These are phyloP conservation scores for Spathaspora jeffriesii DNA, from an alignment of 1,139 yeast species.

Conservation along the genomic window DNA sequence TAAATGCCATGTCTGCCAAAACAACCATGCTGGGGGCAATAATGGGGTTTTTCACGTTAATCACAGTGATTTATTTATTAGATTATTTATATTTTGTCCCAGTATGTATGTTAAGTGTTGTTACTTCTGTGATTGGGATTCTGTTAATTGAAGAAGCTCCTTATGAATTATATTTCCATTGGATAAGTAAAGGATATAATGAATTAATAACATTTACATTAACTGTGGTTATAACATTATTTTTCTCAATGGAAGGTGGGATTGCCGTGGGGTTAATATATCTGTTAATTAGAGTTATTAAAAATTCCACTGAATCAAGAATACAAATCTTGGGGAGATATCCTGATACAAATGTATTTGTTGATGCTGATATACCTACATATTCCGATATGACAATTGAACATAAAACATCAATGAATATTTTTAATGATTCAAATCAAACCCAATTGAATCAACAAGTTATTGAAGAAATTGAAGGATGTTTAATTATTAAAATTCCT, in stretches of 20 bases:
- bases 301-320: constrained; percentile 83
- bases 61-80: constrained; percentile 64
- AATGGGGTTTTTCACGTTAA: constrained; percentile 72
- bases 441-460: constrained; percentile 39
- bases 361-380: constrained; percentile 69
- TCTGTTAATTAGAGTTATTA: constrained; percentile 77
- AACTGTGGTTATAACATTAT: constrained; percentile 71
- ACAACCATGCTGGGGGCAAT: constrained; percentile 83
- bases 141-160: constrained; percentile 88
- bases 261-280: constrained; percentile 83
- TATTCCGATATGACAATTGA: constrained; percentile 4
- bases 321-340: constrained; percentile 86
- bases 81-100: constrained; percentile 76
- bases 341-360: constrained; percentile 74
- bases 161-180: constrained; percentile 71
- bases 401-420: constrained; percentile 17
- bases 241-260: constrained; percentile 88
- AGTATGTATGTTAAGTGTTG: constrained; percentile 76
- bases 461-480: constrained; percentile 80
- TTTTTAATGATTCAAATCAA: constrained; percentile 37
- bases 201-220: constrained; percentile 75
- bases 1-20: constrained; percentile 82
- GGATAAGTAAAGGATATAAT: constrained; percentile 70
- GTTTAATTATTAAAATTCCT: constrained; percentile 83
- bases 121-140: constrained; percentile 79